phyloP scores from a whole-genome alignment of 192 early-diverging fungal species.

The Backusella sp. region DNA sequence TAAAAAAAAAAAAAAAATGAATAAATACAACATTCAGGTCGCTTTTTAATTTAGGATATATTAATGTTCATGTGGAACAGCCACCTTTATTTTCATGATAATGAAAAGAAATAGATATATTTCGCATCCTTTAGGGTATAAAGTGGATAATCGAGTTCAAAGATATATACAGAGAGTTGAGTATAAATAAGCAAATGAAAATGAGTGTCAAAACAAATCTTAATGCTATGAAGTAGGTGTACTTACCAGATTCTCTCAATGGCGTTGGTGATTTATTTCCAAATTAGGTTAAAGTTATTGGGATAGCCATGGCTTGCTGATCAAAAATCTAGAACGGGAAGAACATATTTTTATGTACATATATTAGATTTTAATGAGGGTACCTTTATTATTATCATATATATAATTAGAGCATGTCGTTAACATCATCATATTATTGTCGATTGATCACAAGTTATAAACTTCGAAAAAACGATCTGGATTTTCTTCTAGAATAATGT shows the following conservation, averaged over 20 bases:
- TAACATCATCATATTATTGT: neutral
- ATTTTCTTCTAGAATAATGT: neutral
- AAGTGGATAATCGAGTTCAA: neutral
- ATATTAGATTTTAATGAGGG: neutral
- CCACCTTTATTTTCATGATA: neutral
- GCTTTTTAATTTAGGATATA: neutral
- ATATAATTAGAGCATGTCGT: neutral
- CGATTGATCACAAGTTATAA: neutral
- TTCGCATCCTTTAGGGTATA: neutral
- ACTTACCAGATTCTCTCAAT: neutral
- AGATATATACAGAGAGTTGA: neutral
- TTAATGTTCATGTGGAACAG: neutral
- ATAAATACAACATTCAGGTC: neutral
- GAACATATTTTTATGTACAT: neutral
- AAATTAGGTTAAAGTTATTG: neutral
- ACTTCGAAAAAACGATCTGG: neutral
- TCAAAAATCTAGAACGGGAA: neutral
- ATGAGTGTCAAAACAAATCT: neutral
- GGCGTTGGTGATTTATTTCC: neutral
- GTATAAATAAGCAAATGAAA: neutral
- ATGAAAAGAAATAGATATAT: neutral
- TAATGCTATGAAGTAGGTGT: neutral
- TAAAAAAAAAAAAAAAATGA: neutral
- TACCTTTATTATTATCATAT: neutral
- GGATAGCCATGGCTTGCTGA: neutral